Conservation (phyloP, 1,284 basidiomycete species). For the Cryptococcus wingfieldii region DNA sequence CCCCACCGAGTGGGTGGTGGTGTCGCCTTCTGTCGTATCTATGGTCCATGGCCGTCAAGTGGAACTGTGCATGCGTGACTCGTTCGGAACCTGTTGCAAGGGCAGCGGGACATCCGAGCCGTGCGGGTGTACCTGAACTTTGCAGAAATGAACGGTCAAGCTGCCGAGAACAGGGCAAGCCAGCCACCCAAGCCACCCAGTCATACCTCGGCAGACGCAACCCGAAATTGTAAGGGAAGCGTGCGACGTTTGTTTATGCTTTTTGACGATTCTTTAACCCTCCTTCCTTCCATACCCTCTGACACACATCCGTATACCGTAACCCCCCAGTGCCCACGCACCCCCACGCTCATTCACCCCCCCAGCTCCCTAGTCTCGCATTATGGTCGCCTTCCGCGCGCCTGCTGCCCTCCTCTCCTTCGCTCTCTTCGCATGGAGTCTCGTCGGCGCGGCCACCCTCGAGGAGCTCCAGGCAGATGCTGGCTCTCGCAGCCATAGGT, state of each 20-base stretch:
- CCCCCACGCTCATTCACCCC: constrained; percentile 1
- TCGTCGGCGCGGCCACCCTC: constrained; percentile 6
- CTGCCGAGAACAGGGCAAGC: background rate
- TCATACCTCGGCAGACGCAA: too few species aligned
- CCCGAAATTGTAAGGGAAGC: background rate
- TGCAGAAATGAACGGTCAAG: background rate
- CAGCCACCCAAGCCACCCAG: background rate
- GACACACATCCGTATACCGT: background rate
- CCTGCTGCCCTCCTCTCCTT: constrained; percentile 6
- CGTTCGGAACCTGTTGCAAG: too few species aligned
- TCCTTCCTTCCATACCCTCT: background rate
- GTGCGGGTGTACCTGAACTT: too few species aligned
- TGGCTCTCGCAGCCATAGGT: constrained; percentile 2
- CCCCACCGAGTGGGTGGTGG: too few species aligned
- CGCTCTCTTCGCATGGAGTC: background rate
- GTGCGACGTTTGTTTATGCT: background rate
- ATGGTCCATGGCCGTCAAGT: too few species aligned
- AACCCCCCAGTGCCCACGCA: background rate
- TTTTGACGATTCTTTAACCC: background rate
- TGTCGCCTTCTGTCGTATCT: too few species aligned
- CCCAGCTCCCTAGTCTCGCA: background rate
- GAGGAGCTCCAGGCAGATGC: constrained; percentile 7
- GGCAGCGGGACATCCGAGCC: too few species aligned
- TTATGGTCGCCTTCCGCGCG: constrained; percentile 1
- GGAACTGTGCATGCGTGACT: too few species aligned